Base-by-base conservation (phyloP, 75 land plant genomes). In the Selaginella tamariscina region DNA sequence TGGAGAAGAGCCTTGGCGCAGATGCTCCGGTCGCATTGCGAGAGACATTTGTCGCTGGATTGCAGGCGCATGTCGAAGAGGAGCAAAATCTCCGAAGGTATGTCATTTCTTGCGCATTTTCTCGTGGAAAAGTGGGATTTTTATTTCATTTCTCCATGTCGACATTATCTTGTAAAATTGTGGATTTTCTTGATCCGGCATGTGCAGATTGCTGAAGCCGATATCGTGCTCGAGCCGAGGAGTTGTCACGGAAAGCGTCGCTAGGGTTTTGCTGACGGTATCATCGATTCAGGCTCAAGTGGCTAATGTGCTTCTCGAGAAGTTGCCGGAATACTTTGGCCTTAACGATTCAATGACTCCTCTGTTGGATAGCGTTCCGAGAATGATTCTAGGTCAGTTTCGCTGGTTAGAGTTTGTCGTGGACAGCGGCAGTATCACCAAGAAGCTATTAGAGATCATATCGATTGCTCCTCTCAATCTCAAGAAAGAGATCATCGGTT, bases 371-470 rank as follows among this genome's bases (percentile, higher is more conserved):
- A 86, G 83, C 54, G 74, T 91, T 60, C 82, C 89, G n/a, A 77
- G 87, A 62, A 81, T 88, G 29, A 88, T 91, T n/a, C 72, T 91
- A 24, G 80, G 79, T 68, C 97, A 91, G 33, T 88, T 91, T 22
- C 83, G 83, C 23, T 91, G 94, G 94, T 87, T 91, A 55, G 88
- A 91, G 66, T 91, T 86, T 60, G 75, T 91, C 28, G 86, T 86
- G 0, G 89, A 88, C 69, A 64, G 82, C 20, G 57, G 78, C 44
- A 75, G 66, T 29, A 75, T 89, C 54, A 66, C 83, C 21, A 81
- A 79, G 13, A 91, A 88, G 65, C 66, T 91, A 67, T 67, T 88
- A 79, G 83, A 88, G 71, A 83, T 88, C 0, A 72, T 91, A 32
- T 81, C 85, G 8, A 86, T 91, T 27, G 79, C 83, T 62, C 96